Conservation (phyloP, 495 filamentous ascomycete genomes). For the Lasiosphaeria ovina region DNA sequence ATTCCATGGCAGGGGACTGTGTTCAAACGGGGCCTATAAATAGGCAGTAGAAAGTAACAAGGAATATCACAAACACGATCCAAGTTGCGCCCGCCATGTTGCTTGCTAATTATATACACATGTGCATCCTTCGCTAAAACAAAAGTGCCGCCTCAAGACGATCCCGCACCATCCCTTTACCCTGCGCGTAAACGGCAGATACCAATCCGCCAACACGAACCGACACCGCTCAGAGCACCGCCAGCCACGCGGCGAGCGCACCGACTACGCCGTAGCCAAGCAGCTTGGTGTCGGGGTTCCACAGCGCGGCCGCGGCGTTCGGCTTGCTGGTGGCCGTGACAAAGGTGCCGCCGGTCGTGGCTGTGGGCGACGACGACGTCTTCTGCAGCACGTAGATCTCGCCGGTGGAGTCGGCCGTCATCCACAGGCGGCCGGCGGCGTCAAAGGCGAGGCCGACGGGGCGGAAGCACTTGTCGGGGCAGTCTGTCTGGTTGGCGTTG, state of each 20-base stretch:
- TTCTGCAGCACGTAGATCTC: conserved; percentile 49
- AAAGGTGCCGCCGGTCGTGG: conserved; percentile 16
- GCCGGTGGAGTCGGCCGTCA: conserved; percentile 50
- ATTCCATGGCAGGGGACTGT: too few relatives aligned
- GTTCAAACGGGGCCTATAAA: too few relatives aligned
- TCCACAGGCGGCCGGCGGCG: conserved; percentile 41
- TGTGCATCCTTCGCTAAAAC: too few relatives aligned
- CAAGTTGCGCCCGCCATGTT: too few relatives aligned
- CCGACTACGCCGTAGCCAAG: conserved; percentile 1
- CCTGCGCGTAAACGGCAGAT: too few relatives aligned
- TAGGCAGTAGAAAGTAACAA: too few relatives aligned
- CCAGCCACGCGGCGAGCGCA: conserved; percentile 10
- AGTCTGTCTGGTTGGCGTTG: conserved; percentile 42
- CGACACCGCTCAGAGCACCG: not conserved
- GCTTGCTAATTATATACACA: too few relatives aligned
- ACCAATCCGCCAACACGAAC: too few relatives aligned
- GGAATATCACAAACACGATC: too few relatives aligned
- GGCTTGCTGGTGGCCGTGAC: conserved; percentile 9
- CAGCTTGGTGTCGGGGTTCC: conserved; percentile 6
- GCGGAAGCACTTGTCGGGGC: conserved; percentile 50
- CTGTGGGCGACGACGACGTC: conserved; percentile 8
- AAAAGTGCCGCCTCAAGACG: too few relatives aligned
- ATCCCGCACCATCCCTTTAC: too few relatives aligned
- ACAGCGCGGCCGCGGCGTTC: conserved; percentile 1
- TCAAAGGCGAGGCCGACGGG: conserved; percentile 52